A percentile compares a stretch with the other conserved stretches of the same genome.
phyloP scores from a whole-genome alignment of 306 rosid species.

The Rosa multiflora region DNA sequence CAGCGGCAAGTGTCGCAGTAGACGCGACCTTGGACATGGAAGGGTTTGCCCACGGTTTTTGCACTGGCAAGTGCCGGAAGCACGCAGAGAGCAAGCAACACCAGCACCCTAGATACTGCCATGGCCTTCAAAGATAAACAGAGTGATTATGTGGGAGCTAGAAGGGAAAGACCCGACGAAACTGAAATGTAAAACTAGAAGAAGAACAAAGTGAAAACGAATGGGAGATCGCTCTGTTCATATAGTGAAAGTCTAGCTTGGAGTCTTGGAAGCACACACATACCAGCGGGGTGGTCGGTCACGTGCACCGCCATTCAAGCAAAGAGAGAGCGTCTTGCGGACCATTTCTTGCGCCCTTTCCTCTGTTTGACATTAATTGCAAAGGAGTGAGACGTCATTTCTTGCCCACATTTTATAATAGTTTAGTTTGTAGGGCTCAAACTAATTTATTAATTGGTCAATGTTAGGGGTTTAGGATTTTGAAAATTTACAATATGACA shows the following conservation, averaged over 20 bases:
- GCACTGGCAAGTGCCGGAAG: conserved; percentile 26
- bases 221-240: conserved; percentile 2
- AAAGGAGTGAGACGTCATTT: not conserved
- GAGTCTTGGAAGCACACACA: not conserved
- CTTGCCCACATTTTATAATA: not conserved
- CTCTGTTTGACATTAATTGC: not conserved
- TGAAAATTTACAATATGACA: no score
- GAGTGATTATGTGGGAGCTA: not conserved
- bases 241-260: conserved; percentile 5
- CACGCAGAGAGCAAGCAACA: conserved; percentile 38
- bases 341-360: conserved; percentile 3
- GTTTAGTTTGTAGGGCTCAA: not conserved
- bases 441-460: not conserved
- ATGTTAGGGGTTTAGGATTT: not conserved
- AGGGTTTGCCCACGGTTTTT: conserved; percentile 21
- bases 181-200: not conserved
- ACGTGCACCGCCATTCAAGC: conserved; percentile 8
- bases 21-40: conserved; percentile 43
- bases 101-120: conserved; percentile 13
- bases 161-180: not conserved
- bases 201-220: not conserved
- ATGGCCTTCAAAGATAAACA: not conserved
- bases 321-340: conserved; percentile 21
- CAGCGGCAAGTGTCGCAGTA: conserved; percentile 83
- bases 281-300: not conserved